Evolutionary conservation across 345 rosid species (phyloP), one percentile per base, ranked within the genome.

Genomic region (Corchorus capsularis): DNA sequence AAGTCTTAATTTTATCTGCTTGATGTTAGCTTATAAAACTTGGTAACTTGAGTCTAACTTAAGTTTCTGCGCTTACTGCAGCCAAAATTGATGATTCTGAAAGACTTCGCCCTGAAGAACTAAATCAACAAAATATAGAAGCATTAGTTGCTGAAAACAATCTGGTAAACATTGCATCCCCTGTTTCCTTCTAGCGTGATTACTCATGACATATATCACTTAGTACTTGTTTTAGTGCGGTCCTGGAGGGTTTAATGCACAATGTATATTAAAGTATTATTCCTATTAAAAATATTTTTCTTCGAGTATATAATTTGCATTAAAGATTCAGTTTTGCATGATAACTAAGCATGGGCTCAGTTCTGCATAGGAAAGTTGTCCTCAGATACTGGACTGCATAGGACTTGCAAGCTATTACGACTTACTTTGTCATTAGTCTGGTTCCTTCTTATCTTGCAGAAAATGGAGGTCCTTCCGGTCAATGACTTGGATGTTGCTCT

Each of bases 391-490:
- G 34, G 45, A 8, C 10, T 66, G 27, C 57, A 60, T 70, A 73
- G 78, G 61, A 50, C 46, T 53, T 68, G 55, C 10, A 53, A 35
- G 7, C 54, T 20, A 53, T 10, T 17, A 8, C 49, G 60, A 59
- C 15, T 16, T 37, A 20, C 34, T 45, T 50, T n/a, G 4, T n/a
- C 59, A 16, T 75, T 67, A 68, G 67, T 54, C 61, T 63, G 22
- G 43, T 54, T 27, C 70, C 77, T 77, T 56, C 43, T 74, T 35
- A 64, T 81, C 72, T 54, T 75, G 87, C 93, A 95, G 99, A 96
- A 93, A 87, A 96, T 96, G 99, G 99, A 93, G 89, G 85, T 93
- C 81, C 97, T 93, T 82, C 97, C 99, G 1, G 98, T 96, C 86
- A 92, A 86, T 71, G 99, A 96, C 82, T 86, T 96, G 87, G 98